phyloP scores from a whole-genome alignment of 495 filamentous ascomycete genomes.

The Astrothelium subdiscretum region DNA sequence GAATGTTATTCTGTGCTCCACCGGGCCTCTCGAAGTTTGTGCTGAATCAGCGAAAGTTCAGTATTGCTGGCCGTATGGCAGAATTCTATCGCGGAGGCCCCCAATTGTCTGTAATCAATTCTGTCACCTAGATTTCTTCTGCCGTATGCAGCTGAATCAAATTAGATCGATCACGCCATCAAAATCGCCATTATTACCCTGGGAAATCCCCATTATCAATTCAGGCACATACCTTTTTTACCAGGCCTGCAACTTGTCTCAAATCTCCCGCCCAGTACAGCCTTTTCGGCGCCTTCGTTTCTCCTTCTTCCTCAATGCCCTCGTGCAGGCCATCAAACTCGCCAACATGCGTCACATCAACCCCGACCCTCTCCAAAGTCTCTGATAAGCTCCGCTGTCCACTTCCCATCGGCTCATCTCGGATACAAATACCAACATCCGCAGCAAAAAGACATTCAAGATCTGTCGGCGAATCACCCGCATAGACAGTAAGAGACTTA shows the following conservation, averaged over 20 bases:
- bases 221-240: not conserved
- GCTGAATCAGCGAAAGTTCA: too few relatives aligned
- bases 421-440: conserved; percentile 26
- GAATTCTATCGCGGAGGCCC: too few relatives aligned
- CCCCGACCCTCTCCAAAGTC: conserved; percentile 15
- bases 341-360: not conserved
- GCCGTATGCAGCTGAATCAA: too few relatives aligned
- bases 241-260: not conserved
- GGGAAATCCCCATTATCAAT: too few relatives aligned
- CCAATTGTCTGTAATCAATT: too few relatives aligned
- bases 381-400: conserved; percentile 15
- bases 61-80: too few relatives aligned
- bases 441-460: conserved; percentile 24
- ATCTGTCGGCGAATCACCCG: conserved; percentile 28
- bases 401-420: conserved; percentile 16
- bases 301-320: too few relatives aligned
- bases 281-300: not conserved
- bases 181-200: too few relatives aligned
- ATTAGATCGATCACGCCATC: too few relatives aligned
- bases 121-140: too few relatives aligned
- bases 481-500: conserved; percentile 8
- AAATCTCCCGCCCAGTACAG: conserved; percentile 4
- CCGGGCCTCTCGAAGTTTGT: too few relatives aligned
- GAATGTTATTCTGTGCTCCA: too few relatives aligned
- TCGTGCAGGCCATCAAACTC: not conserved